Percentiles rank a stretch among this genome's conserved stretches.
These are phyloP conservation scores for Zalerion maritima DNA, from an alignment of 495 filamentous ascomycete species.

Conservation along the genomic window DNA sequence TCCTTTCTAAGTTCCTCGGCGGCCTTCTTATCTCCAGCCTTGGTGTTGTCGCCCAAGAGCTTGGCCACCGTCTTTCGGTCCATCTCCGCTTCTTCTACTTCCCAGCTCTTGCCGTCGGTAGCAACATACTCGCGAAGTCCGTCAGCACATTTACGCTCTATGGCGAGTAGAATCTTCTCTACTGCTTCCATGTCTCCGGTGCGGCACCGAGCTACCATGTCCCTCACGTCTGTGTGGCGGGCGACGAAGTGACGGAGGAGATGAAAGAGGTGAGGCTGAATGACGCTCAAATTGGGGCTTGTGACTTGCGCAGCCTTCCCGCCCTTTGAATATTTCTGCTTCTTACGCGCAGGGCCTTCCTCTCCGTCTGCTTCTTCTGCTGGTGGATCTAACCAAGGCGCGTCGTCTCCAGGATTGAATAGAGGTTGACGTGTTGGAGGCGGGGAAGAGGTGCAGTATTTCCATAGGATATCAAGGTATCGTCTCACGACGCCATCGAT, in stretches of 20 bases:
- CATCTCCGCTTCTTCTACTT: constrained; percentile 20
- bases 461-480: constrained; percentile 80
- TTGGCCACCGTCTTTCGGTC: constrained; percentile 17
- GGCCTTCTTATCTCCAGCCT: constrained; percentile 2
- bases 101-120: constrained; percentile 38
- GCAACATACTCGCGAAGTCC: constrained; percentile 59
- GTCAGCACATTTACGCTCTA: constrained; percentile 52
- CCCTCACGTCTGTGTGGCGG: constrained; percentile 63
- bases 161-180: constrained; percentile 20
- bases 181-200: constrained; percentile 42
- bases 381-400: constrained; percentile 18
- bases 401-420: constrained; percentile 54
- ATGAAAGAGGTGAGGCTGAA: constrained; percentile 90
- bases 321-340: constrained; percentile 36
- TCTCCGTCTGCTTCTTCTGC: constrained; percentile 19
- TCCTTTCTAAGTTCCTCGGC: constrained; percentile 11
- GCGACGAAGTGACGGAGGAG: constrained; percentile 69
- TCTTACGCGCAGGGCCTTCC: constrained; percentile 42
- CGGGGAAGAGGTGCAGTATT: constrained; percentile 47
- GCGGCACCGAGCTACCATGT: constrained; percentile 53
- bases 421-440: constrained; percentile 53
- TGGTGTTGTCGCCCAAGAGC: constrained; percentile 12
- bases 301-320: constrained; percentile 29
- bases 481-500: constrained; percentile 76
- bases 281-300: constrained; percentile 61